Base-by-base conservation (phyloP, 306 rosid species). In the Rubus idaeus region DNA sequence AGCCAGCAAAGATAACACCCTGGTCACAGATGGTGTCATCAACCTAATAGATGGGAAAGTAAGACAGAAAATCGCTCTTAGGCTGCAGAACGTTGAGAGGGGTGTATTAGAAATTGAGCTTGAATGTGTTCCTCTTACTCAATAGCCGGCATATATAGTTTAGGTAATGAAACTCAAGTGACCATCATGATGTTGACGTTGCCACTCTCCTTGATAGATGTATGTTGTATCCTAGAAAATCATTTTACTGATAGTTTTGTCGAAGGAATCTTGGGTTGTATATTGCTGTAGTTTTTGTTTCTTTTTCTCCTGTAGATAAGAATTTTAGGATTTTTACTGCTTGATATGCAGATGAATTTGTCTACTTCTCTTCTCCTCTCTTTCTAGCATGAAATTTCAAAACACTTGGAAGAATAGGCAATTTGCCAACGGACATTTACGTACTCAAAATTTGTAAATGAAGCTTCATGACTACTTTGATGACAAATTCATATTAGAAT, bases 61-160 rank as follows among this genome's bases (percentile, higher is more conserved):
- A 56, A 86, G 83, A 84, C 98, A 92, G 37, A 85, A 88, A 26
- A 84, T 95, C 77, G 82, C 90, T 35, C 88, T 95, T 75, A 88
- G 87, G 82, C 87, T 95, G 66, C 95, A 89, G 55, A 88, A 92
- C 10, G 95, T 95, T 14, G 98, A 95, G 84, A 89, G 93, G 72
- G 98, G 98, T 5, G 88, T 84, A 60, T 81, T 95, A 16, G 96
- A 92, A 77, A 84, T 92, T 79, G 91, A 89, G 77, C 93, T 95
- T 62, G 96, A 90, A 80, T 95, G 98, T 79, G 87, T 95, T 81
- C 95, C 98, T 88, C 96, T 94, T 16, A 89, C 90, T 77, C 98
- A 94, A 55, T 94, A 94, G 50, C 56, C 6, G 56, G 51, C 16
- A 56, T 5, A 41, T 17, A 23, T 13, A 10, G n/a, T 41, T 3